Base-by-base conservation (phyloP, 2,329 filamentous ascomycete genomes). In the Tolypocladium pustulatum region DNA sequence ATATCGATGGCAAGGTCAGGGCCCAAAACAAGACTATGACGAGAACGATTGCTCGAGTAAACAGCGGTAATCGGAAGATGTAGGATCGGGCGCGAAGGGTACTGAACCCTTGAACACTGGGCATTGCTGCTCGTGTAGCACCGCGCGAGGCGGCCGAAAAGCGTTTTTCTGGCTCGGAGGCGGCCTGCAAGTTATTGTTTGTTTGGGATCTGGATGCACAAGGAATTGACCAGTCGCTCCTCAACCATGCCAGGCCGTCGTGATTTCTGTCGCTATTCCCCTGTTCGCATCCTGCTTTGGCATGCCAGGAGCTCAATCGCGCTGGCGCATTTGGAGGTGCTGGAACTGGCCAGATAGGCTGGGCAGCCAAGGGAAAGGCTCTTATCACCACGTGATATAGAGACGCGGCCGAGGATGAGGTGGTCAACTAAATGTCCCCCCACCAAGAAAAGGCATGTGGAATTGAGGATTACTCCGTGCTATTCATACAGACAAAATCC, bases 21-120 rank as follows among this genome's bases (percentile, higher is more conserved):
- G 90, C 66, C 84, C 88, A 95, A 51, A 71, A 64, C 4, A 60
- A 62, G 37, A 88, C 68, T 59, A 96, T 89, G 52, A 86, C 73
- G 4, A 85, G 67, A 25, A 91, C 71, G 17, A 91, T 81, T 22
- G 81, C 72, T 56, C 92, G 85, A 32, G 94, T 97, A 70, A 94
- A 91, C 1, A 97, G 79, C 40, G 94, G 93, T n/a, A 97, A 79
- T 55, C 91, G 87, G 61, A 90, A 79, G 64, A 96, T 68, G 71
- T 96, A 97, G 10, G 89, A 90, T 64, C 90, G 87, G 66, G 91
- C 81, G 65, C 90, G 85, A 61, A 81, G 73, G 37, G 87, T 84
- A 73, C 86, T 92, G 73, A 95, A 87, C 59, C 65, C 67, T 57
- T 67, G 63, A 36, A 63, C 57, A n/a, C 41, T 54, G n/a, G 60